phyloP scores from a whole-genome alignment of 176 grass and related monocot genomes.

The Cenchrus fungigraminus region DNA sequence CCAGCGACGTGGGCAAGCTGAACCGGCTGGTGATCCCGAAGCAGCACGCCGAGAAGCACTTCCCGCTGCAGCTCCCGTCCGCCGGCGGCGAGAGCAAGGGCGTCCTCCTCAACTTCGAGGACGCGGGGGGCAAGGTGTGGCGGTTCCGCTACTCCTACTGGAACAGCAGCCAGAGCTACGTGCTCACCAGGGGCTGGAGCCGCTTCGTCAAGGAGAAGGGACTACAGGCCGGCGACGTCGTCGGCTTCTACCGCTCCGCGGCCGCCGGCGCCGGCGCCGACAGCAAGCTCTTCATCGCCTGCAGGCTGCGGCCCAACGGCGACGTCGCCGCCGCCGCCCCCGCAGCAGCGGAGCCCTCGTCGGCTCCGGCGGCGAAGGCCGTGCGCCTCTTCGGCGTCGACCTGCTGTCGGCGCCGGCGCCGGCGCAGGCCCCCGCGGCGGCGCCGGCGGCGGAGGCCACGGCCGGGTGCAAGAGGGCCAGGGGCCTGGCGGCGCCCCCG shows the following conservation, averaged over 20 bases:
- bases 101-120: conserved; percentile 90
- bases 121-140: conserved; percentile 78
- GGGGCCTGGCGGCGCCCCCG: conserved; percentile 37
- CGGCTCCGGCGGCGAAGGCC: conserved; percentile 7
- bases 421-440: conserved; percentile 5
- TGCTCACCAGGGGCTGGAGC: conserved; percentile 97
- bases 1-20: conserved; percentile 96
- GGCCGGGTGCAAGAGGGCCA: conserved; percentile 49
- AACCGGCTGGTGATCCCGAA: conserved; percentile 94
- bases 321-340: neutral
- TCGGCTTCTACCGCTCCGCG: conserved; percentile 62
- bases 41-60: conserved; percentile 95
- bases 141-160: conserved; percentile 96
- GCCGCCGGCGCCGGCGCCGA: neutral
- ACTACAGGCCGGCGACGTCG: conserved; percentile 68
- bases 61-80: conserved; percentile 51
- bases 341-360: neutral
- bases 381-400: conserved; percentile 82
- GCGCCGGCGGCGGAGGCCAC: neutral
- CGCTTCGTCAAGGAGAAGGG: conserved; percentile 95
- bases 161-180: conserved; percentile 99
- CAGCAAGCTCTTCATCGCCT: conserved; percentile 72
- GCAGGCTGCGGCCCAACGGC: conserved; percentile 43
- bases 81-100: conserved; percentile 52
- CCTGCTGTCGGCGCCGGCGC: conserved; percentile 37